These are phyloP conservation scores for Apostasia shenzhenica DNA, from an alignment of 106 monocot genomes.

Conservation along the genomic window DNA sequence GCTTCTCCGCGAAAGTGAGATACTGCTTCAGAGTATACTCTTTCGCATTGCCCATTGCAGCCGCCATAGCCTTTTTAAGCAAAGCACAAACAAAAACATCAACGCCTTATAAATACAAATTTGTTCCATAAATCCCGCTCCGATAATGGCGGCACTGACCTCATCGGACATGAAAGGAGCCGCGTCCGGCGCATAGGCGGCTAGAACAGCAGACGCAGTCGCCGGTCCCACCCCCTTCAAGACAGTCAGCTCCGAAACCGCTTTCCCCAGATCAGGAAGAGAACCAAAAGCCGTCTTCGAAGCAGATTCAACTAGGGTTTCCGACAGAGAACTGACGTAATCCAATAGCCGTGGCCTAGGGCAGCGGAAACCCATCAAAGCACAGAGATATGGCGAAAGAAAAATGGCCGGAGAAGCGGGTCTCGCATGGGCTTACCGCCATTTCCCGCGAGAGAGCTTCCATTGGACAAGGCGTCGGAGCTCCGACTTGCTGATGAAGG, in stretches of 20 bases:
- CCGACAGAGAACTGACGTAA: conserved; percentile 54
- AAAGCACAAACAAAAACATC: background rate
- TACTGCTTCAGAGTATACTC: conserved; percentile 93
- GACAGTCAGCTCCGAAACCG: conserved; percentile 58
- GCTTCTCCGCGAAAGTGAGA: conserved; percentile 56
- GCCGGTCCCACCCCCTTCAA: conserved; percentile 91
- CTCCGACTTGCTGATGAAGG: conserved; percentile 66
- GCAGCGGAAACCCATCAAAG: background rate
- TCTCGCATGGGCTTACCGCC: conserved; percentile 38
- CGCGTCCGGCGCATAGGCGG: conserved; percentile 74
- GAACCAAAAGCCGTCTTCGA: conserved; percentile 57
- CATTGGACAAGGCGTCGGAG: conserved; percentile 71
- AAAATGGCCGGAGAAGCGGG: background rate
- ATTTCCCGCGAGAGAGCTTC: conserved; percentile 95
- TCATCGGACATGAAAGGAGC: conserved; percentile 98
- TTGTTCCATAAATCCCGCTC: background rate
- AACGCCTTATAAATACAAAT: background rate
- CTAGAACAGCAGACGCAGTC: conserved; percentile 82
- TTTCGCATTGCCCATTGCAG: conserved; percentile 57
- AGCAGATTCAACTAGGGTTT: conserved; percentile 45
- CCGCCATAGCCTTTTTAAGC: conserved; percentile 45
- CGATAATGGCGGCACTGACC: conserved; percentile 22
- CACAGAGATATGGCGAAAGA: background rate
- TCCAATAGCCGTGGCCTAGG: conserved; percentile 65
- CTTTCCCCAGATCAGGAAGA: conserved; percentile 57